Conservation (phyloP, 2,329 filamentous ascomycete species). For the Diaporthe humulicola region DNA sequence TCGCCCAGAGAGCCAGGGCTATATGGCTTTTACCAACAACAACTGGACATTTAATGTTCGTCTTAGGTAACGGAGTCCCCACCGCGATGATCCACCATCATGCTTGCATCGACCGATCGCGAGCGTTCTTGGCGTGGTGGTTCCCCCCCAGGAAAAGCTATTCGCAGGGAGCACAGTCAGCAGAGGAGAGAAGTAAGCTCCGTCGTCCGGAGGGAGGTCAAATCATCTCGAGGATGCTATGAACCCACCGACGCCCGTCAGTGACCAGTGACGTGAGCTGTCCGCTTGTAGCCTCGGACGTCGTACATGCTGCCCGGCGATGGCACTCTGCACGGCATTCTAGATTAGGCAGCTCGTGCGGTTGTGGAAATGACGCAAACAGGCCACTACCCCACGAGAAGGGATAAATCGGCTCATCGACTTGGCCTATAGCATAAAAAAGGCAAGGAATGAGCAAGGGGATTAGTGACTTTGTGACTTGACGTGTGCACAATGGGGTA, state of each 20-base stretch:
- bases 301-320: constrained; percentile 20
- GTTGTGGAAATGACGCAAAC: constrained; percentile 27
- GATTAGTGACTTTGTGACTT: constrained; percentile 15
- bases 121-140: constrained; percentile 25
- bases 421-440: constrained; percentile 22
- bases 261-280: constrained; percentile 10
- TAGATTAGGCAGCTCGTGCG: constrained; percentile 25
- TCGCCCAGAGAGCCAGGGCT: constrained; percentile 12
- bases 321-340: constrained; percentile 29
- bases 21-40: not conserved
- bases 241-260: not conserved
- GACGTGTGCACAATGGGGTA: not conserved
- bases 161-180: not conserved
- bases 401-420: constrained; percentile 13
- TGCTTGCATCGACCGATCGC: constrained; percentile 23
- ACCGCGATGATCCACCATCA: constrained; percentile 20
- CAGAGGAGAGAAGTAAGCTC: not conserved
- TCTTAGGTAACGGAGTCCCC: constrained; percentile 24
- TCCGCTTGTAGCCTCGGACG: constrained; percentile 7
- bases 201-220: constrained; percentile 16
- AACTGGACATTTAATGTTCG: not conserved
- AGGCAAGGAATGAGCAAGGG: constrained; percentile 10
- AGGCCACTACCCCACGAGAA: constrained; percentile 26
- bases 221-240: not conserved
- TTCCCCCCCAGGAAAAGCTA: not conserved